These are phyloP conservation scores for Astrocystis sublimbata DNA, from an alignment of 495 filamentous ascomycete species.

Conservation along the genomic window DNA sequence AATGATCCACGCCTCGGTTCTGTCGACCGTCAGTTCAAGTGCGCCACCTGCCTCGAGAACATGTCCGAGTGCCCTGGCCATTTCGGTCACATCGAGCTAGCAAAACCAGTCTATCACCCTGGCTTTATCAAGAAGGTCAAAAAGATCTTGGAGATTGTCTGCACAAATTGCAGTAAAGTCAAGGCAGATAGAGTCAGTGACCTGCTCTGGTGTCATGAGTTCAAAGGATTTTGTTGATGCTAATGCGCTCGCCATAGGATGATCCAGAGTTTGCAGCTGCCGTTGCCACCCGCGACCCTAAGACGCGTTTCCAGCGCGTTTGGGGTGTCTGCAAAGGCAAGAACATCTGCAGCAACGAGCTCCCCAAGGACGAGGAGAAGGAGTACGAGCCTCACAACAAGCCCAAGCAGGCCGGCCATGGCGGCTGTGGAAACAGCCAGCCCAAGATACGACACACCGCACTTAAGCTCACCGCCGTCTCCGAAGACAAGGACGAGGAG, in stretches of 20 bases:
- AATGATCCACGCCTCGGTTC: constrained; percentile 94
- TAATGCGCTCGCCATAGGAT: constrained; percentile 67
- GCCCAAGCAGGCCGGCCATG: constrained; percentile 57
- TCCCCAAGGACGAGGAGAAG: constrained; percentile 59
- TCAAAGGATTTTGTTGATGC: constrained; percentile 54
- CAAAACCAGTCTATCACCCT: constrained; percentile 91
- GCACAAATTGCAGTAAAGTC: constrained; percentile 96
- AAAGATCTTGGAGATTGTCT: constrained; percentile 96
- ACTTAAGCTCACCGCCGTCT: constrained; percentile 67
- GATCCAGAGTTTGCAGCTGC: constrained; percentile 81
- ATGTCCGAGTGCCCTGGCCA: constrained; percentile 96
- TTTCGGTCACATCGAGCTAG: constrained; percentile 96
- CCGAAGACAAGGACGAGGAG: constrained; percentile 64
- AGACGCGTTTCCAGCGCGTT: constrained; percentile 85
- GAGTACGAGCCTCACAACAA: constrained; percentile 56
- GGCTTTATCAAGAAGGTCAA: constrained; percentile 97
- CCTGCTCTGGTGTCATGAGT: constrained; percentile 46
- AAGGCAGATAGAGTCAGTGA: constrained; percentile 92
- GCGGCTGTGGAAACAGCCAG: constrained; percentile 90
- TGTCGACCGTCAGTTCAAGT: constrained; percentile 90
- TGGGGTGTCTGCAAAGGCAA: constrained; percentile 88
- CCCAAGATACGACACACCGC: constrained; percentile 84
- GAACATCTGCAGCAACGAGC: constrained; percentile 74
- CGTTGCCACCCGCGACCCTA: constrained; percentile 81
- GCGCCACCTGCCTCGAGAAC: constrained; percentile 89